These are phyloP conservation scores for Wickerhamomyces hampshirensis DNA, from an alignment of 805 yeast species.

Conservation along the genomic window DNA sequence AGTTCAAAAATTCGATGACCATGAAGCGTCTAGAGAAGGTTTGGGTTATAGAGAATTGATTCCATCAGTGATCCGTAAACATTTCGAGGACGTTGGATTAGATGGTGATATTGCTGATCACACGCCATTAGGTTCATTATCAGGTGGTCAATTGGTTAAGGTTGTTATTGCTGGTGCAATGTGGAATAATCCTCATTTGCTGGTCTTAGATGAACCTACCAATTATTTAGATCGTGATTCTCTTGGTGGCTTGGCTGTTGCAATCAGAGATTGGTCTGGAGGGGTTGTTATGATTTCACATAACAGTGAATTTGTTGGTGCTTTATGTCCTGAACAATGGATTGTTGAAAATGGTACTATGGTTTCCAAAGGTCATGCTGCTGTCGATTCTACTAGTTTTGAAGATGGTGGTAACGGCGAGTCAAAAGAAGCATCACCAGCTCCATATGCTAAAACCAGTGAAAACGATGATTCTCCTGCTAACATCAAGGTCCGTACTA, in stretches of 20 bases:
- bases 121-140: constrained; percentile 92
- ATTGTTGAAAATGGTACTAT: constrained; percentile 88
- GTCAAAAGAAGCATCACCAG: constrained; percentile 43
- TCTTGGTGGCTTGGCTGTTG: constrained; percentile 94
- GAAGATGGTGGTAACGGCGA: constrained; percentile 67
- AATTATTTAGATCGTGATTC: constrained; percentile 98
- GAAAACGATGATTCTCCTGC: constrained; percentile 90
- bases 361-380: constrained; percentile 76
- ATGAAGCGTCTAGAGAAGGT: constrained; percentile 99
- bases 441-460: constrained; percentile 37
- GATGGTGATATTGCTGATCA: constrained; percentile 99
- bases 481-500: constrained; percentile 84
- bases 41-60: constrained; percentile 92
- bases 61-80: constrained; percentile 91
- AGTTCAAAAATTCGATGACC: constrained; percentile 96
- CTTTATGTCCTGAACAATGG: constrained; percentile 98
- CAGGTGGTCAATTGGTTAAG: constrained; percentile 97
- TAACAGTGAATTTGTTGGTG: constrained; percentile 95
- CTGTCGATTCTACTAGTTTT: constrained; percentile 72
- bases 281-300: constrained; percentile 99
- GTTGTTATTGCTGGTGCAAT: constrained; percentile 99
- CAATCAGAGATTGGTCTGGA: constrained; percentile 97
- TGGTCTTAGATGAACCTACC: constrained; percentile 97
- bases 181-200: constrained; percentile 98
- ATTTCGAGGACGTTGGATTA: constrained; percentile 94